These are phyloP conservation scores for Wickerhamiella hasegawae DNA, from an alignment of 805 yeast genomes.

Conservation along the genomic window DNA sequence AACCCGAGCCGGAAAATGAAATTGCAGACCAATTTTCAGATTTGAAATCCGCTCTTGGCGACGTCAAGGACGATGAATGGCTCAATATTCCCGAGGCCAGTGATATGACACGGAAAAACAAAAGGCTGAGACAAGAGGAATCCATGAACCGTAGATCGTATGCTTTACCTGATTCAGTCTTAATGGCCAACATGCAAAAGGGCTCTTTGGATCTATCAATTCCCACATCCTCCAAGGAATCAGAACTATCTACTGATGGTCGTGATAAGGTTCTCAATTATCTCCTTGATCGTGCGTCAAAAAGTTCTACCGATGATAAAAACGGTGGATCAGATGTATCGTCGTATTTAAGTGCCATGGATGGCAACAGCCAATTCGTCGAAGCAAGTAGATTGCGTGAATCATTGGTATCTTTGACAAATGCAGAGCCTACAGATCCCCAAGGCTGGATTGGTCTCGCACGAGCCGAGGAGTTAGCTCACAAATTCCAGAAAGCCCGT, in stretches of 20 bases:
- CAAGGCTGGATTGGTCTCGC: constrained; percentile 82
- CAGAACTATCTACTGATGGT: too few species aligned
- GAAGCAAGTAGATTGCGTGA: neutral
- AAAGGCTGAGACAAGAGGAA: constrained; percentile 46
- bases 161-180: constrained; percentile 64
- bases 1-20: neutral
- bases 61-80: constrained; percentile 63
- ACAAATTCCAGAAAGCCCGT: constrained; percentile 40
- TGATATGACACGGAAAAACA: constrained; percentile 68
- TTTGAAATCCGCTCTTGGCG: constrained; percentile 43
- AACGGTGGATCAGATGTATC: too few species aligned
- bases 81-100: constrained; percentile 69
- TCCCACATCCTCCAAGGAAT: too few species aligned
- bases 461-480: constrained; percentile 51
- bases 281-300: constrained; percentile 34
- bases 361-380: constrained; percentile 7
- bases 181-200: too few species aligned
- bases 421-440: constrained; percentile 55
- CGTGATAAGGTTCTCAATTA: constrained; percentile 19
- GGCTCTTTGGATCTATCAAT: too few species aligned
- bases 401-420: constrained; percentile 44
- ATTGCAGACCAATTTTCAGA: constrained; percentile 47
- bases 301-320: constrained; percentile 51
- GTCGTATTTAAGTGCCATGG: constrained; percentile 40
- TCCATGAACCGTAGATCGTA: constrained; percentile 54